phyloP scores from a whole-genome alignment of 306 rosid species.

The Corylus avellana region DNA sequence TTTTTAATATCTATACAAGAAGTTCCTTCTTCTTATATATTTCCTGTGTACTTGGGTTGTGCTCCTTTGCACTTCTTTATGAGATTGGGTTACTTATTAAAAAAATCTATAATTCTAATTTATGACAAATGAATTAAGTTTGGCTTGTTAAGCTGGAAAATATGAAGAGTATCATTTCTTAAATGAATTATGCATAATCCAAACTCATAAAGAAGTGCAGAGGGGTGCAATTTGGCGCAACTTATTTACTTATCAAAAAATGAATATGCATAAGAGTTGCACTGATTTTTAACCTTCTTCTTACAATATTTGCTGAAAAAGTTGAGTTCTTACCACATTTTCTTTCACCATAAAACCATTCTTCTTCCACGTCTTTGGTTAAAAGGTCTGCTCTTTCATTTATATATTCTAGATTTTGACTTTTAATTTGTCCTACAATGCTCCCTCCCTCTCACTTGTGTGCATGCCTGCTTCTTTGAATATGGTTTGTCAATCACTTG shows the following conservation, averaged over 20 bases:
- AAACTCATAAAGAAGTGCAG: too few species aligned
- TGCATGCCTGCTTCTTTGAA: neutral
- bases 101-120: neutral
- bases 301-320: neutral
- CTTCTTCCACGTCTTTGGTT: slow-evolving; percentile 11
- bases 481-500: slow-evolving; percentile 2
- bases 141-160: slow-evolving; percentile 1
- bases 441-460: slow-evolving; percentile 10
- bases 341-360: neutral
- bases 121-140: neutral
- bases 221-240: too few species aligned
- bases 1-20: too few species aligned
- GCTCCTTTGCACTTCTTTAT: too few species aligned
- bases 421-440: slow-evolving; percentile 7
- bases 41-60: too few species aligned
- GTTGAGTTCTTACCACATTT: neutral
- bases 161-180: neutral
- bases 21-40: too few species aligned
- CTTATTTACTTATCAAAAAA: too few species aligned
- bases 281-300: neutral
- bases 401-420: slow-evolving; percentile 14
- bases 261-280: neutral
- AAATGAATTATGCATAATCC: neutral
- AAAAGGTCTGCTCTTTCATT: slow-evolving; percentile 6
- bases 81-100: too few species aligned